These are phyloP conservation scores for Leccinum variicolor DNA, from an alignment of 768 basidiomycete genomes.

Conservation along the genomic window DNA sequence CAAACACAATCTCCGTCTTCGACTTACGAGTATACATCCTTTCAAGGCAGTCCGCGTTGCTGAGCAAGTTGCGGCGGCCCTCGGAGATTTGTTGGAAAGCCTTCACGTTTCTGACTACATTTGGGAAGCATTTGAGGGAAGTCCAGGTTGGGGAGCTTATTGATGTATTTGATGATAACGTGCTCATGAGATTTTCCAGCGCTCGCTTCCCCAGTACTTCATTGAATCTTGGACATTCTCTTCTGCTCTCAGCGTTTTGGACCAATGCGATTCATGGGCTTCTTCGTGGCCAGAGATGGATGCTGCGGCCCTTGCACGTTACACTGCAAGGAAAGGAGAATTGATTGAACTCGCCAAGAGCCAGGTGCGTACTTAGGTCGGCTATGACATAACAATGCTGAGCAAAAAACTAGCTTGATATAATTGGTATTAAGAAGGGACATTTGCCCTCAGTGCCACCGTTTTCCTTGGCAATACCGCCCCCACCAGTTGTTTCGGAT, in stretches of 20 bases:
- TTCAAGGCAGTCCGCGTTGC: slow-evolving; percentile 74
- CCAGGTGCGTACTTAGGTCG: slow-evolving; percentile 54
- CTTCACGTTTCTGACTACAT: slow-evolving; percentile 68
- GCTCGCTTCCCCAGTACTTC: slow-evolving; percentile 62
- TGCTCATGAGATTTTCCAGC: slow-evolving; percentile 34
- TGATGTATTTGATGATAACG: slow-evolving; percentile 1
- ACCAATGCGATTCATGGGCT: slow-evolving; percentile 75
- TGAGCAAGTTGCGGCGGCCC: slow-evolving; percentile 65
- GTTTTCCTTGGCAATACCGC: slow-evolving; percentile 54
- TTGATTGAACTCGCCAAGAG: slow-evolving; percentile 82
- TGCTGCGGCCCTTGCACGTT: slow-evolving; percentile 42
- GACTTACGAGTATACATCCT: slow-evolving; percentile 92
- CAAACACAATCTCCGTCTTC: slow-evolving; percentile 89
- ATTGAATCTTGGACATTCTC: slow-evolving; percentile 94
- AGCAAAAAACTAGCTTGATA: slow-evolving; percentile 61
- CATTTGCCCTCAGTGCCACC: slow-evolving; percentile 72
- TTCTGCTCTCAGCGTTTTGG: slow-evolving; percentile 78
- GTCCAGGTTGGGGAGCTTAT: slow-evolving; percentile 53
- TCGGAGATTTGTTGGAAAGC: slow-evolving; percentile 71
- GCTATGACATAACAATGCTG: neutral
- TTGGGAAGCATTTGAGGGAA: slow-evolving; percentile 73
- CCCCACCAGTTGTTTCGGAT: slow-evolving; percentile 6
- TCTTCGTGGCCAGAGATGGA: slow-evolving; percentile 43
- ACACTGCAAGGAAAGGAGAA: slow-evolving; percentile 83
- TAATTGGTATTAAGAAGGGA: slow-evolving; percentile 70